These are phyloP conservation scores for Mortierella alpina DNA, from an alignment of 192 early-diverging fungal genomes.

Conservation along the genomic window DNA sequence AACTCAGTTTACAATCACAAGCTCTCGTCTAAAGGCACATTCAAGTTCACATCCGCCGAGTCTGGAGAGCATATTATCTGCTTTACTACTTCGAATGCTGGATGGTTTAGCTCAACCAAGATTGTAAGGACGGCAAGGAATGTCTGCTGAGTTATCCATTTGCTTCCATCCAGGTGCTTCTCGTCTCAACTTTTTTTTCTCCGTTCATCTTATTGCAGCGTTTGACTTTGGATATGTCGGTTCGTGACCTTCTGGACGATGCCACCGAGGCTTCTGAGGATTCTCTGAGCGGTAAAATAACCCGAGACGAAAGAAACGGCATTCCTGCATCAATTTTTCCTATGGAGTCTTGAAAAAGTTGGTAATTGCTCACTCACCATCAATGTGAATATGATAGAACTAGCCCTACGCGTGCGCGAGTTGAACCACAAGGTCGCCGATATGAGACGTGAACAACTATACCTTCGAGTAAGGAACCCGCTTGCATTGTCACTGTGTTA, in stretches of 20 bases:
- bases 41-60: slow-evolving; percentile 91
- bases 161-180: slow-evolving; percentile 28
- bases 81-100: slow-evolving; percentile 70
- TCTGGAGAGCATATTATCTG: slow-evolving; percentile 93
- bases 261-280: slow-evolving; percentile 43
- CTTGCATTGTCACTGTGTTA: slow-evolving; percentile 12
- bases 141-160: slow-evolving; percentile 11
- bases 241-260: slow-evolving; percentile 54
- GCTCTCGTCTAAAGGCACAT: slow-evolving; percentile 77
- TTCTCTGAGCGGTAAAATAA: slow-evolving; percentile 45
- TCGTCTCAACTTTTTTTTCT: slow-evolving; percentile 4
- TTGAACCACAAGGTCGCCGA: slow-evolving; percentile 82
- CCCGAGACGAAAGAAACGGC: background rate
- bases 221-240: slow-evolving; percentile 60
- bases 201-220: slow-evolving; percentile 29
- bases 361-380: background rate
- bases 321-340: background rate
- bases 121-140: slow-evolving; percentile 54
- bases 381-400: slow-evolving; percentile 54
- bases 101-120: slow-evolving; percentile 77
- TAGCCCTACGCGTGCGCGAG: slow-evolving; percentile 77
- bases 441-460: slow-evolving; percentile 90
- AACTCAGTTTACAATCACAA: slow-evolving; percentile 78
- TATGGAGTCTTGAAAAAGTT: background rate
- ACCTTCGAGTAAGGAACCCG: slow-evolving; percentile 76